These are phyloP conservation scores for Rhynchosporium secalis DNA, from an alignment of 2,329 filamentous ascomycete genomes.

Conservation along the genomic window DNA sequence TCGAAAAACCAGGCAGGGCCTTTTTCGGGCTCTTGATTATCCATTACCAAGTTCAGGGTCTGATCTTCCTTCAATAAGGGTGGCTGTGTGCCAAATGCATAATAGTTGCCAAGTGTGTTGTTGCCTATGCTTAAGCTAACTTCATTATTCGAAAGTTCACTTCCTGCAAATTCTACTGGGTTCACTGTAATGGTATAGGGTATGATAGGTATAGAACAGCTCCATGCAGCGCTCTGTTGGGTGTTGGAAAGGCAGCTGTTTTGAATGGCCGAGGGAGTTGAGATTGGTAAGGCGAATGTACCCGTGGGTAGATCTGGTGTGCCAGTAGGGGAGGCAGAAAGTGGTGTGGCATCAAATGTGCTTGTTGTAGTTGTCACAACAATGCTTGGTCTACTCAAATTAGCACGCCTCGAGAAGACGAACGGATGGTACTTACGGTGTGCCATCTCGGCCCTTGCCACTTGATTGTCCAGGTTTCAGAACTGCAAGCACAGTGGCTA, in stretches of 20 bases:
- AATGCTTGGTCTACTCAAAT: slow-evolving; percentile 23
- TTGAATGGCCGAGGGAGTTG: slow-evolving; percentile 51
- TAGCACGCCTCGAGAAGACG: neutral
- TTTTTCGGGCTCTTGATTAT: slow-evolving; percentile 54
- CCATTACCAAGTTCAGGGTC: slow-evolving; percentile 54
- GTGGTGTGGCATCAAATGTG: slow-evolving; percentile 52
- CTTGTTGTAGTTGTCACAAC: slow-evolving; percentile 39
- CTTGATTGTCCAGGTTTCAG: slow-evolving; percentile 30
- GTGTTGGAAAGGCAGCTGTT: slow-evolving; percentile 58
- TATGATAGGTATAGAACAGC: slow-evolving; percentile 51
- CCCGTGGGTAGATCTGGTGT: slow-evolving; percentile 57
- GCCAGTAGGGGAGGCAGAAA: slow-evolving; percentile 51
- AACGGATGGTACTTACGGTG: slow-evolving; percentile 27
- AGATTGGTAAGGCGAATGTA: slow-evolving; percentile 53
- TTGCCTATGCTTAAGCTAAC: slow-evolving; percentile 42
- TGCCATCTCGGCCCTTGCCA: slow-evolving; percentile 7
- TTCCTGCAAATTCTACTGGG: slow-evolving; percentile 19
- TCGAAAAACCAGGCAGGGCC: slow-evolving; percentile 67
- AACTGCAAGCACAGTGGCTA: slow-evolving; percentile 45
- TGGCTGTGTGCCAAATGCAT: slow-evolving; percentile 63
- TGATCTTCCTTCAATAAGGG: slow-evolving; percentile 50
- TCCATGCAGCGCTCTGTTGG: slow-evolving; percentile 60
- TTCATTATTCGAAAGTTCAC: slow-evolving; percentile 38
- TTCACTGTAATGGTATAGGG: slow-evolving; percentile 31
- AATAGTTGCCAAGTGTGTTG: slow-evolving; percentile 42